phyloP scores from a whole-genome alignment of 75 land plant genomes.

The Pinus taeda region DNA sequence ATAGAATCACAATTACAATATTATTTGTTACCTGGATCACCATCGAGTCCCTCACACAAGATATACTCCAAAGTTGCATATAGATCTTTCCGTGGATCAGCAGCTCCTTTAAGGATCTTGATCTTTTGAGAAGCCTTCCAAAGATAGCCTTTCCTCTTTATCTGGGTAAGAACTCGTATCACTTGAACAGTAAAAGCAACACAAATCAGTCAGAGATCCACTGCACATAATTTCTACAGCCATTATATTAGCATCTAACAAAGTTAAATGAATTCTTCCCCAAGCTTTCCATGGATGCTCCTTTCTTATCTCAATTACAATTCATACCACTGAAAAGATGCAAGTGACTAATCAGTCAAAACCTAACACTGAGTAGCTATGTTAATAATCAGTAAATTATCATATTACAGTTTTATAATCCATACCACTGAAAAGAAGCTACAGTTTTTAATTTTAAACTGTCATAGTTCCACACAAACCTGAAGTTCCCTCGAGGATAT shows the following conservation, averaged over 20 bases:
- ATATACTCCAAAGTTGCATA: slow-evolving; percentile 64
- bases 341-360: neutral
- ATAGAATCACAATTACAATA: neutral
- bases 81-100: slow-evolving; percentile 24
- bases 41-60: slow-evolving; percentile 47
- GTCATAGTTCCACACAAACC: too few relatives aligned
- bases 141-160: slow-evolving; percentile 23
- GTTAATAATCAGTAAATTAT: neutral
- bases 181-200: slow-evolving; percentile 16
- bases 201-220: neutral
- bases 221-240: neutral
- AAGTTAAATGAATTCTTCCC: neutral
- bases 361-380: neutral
- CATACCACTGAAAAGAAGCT: too few relatives aligned
- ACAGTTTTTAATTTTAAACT: too few relatives aligned
- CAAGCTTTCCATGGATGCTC: neutral
- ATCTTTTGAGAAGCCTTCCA: slow-evolving; percentile 47
- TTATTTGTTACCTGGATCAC: slow-evolving; percentile 37
- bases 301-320: neutral
- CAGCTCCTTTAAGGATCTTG: slow-evolving; percentile 41
- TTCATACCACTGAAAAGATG: neutral
- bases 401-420: neutral
- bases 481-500: too few relatives aligned
- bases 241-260: neutral
- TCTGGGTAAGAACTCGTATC: slow-evolving; percentile 28